These are phyloP conservation scores for Fusarium redolens DNA, from an alignment of 2,329 filamentous ascomycete species.

Conservation along the genomic window DNA sequence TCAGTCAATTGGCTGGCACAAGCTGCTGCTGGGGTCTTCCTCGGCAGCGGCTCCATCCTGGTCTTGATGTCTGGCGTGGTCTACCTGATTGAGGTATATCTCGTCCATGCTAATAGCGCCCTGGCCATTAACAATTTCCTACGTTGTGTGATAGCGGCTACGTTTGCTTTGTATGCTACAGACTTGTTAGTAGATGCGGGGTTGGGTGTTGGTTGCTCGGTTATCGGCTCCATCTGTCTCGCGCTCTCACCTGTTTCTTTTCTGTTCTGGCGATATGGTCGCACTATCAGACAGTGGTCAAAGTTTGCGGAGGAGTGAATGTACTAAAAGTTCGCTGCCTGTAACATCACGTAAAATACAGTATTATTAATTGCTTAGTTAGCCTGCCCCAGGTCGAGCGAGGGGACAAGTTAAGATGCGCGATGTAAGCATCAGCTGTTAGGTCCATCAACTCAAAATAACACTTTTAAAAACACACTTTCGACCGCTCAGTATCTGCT, in stretches of 20 bases:
- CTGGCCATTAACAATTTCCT: background rate
- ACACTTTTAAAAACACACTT: too few relatives aligned
- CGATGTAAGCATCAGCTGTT: too few relatives aligned
- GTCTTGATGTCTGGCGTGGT: background rate
- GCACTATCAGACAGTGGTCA: background rate
- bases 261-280: background rate
- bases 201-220: background rate
- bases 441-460: too few relatives aligned
- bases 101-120: background rate
- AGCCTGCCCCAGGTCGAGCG: accelerated
- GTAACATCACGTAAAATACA: accelerated
- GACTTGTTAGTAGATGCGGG: background rate
- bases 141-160: background rate
- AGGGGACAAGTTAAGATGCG: too few relatives aligned
- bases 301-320: background rate
- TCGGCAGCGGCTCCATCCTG: background rate
- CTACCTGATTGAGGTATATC: background rate
- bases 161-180: background rate
- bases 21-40: background rate
- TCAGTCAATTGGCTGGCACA: background rate
- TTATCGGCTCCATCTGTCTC: background rate
- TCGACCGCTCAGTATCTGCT: background rate
- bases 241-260: background rate
- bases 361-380: accelerated
- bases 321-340: accelerated